These are phyloP conservation scores for Cutaneotrichosporon sp. DNA, from an alignment of 1,284 basidiomycete species.

Conservation along the genomic window DNA sequence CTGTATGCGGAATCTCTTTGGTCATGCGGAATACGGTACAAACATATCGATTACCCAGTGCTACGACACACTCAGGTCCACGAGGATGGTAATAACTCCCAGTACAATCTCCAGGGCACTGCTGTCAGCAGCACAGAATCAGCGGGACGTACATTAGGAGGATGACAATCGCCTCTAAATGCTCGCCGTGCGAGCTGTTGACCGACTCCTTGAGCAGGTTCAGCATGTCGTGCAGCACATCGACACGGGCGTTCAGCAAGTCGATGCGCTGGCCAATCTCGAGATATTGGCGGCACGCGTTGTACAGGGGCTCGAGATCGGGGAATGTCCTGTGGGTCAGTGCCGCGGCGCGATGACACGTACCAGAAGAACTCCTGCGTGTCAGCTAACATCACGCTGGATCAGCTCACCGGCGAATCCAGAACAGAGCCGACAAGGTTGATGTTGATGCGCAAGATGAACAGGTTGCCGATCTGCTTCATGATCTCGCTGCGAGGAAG, in stretches of 20 bases:
- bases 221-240: constrained; percentile 94
- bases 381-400: constrained; percentile 11
- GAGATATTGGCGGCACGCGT: constrained; percentile 87
- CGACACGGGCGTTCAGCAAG: constrained; percentile 88
- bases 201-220: constrained; percentile 89
- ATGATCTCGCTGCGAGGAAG: constrained; percentile 76
- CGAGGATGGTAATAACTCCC: constrained; percentile 70
- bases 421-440: constrained; percentile 94
- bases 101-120: constrained; percentile 58
- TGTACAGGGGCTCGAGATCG: constrained; percentile 92
- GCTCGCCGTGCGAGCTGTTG: constrained; percentile 84
- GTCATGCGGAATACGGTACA: constrained; percentile 8
- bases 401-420: constrained; percentile 67
- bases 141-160: constrained; percentile 72
- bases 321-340: constrained; percentile 60
- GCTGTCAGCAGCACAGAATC: constrained; percentile 10
- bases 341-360: constrained; percentile 15
- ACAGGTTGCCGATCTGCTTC: constrained; percentile 94
- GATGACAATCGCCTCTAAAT: constrained; percentile 94
- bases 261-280: constrained; percentile 95
- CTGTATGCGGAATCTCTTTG: not conserved
- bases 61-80: constrained; percentile 60
- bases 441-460: constrained; percentile 91
- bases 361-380: constrained; percentile 84
- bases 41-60: not conserved